Evolutionary conservation across 306 rosid species (phyloP).

Genomic region (Alnus glutinosa): DNA sequence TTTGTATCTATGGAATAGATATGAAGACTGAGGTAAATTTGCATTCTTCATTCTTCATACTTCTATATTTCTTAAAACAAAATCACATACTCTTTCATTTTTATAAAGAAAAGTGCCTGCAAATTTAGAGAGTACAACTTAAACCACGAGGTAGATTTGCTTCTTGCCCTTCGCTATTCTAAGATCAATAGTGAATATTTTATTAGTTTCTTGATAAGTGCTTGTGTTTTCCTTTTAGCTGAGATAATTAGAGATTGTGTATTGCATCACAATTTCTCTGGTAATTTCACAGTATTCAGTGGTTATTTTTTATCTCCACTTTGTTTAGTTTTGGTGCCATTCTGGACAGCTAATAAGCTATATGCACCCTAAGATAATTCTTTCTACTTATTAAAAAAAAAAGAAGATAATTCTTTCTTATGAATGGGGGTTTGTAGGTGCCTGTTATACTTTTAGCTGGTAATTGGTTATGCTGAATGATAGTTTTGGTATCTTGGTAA

Average conservation of each 20-base stretch:
- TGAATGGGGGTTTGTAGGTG: conserved; percentile 30
- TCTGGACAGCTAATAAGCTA: conserved; percentile 24
- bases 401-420: conserved; percentile 28
- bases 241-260: not conserved
- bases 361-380: conserved; percentile 32
- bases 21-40: conserved; percentile 82
- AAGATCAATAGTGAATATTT: conserved; percentile 24
- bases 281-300: conserved; percentile 1
- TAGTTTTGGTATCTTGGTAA: conserved; percentile 44
- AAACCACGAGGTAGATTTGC: not conserved
- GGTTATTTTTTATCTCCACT: conserved; percentile 1
- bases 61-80: not conserved
- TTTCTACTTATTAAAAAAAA: not conserved
- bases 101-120: not conserved
- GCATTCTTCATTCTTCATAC: not conserved
- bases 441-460: conserved; percentile 34
- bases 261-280: not conserved
- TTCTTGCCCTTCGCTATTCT: conserved; percentile 21
- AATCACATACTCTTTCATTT: not conserved
- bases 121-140: conserved; percentile 3
- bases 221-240: not conserved
- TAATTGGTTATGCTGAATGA: conserved; percentile 39
- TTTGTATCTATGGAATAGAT: conserved; percentile 85
- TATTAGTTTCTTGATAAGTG: conserved; percentile 10
- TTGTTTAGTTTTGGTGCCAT: conserved; percentile 16